phyloP scores from a whole-genome alignment of 768 basidiomycete genomes.

The Rhodosporidiobolus odoratus region DNA sequence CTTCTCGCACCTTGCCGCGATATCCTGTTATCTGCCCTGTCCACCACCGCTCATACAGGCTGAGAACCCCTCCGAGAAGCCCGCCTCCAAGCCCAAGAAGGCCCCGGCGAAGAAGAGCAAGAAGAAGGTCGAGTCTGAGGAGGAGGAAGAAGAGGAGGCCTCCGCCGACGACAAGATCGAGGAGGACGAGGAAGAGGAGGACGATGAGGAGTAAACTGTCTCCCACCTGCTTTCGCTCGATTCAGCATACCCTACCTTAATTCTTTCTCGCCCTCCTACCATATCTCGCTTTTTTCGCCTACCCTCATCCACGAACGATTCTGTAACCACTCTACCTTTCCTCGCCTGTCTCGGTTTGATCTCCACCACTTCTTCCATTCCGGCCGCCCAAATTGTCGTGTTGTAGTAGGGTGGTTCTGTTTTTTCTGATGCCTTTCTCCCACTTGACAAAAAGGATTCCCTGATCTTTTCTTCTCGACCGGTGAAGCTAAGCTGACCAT shows the following conservation, averaged over 20 bases:
- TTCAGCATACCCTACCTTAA: neutral
- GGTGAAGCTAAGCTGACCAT: too few species aligned
- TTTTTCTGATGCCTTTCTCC: too few species aligned
- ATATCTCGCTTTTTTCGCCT: neutral
- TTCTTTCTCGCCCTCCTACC: neutral
- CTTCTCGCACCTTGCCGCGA: neutral
- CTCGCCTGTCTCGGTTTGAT: neutral
- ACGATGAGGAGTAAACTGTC: neutral
- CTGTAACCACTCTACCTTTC: neutral
- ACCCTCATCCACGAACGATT: neutral
- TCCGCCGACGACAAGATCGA: neutral
- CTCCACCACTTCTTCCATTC: too few species aligned
- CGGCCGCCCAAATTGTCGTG: too few species aligned
- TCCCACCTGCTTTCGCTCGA: neutral
- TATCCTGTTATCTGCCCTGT: too few species aligned
- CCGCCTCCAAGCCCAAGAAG: constrained; percentile 16
- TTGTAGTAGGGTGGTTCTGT: too few species aligned
- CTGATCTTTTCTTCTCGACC: too few species aligned
- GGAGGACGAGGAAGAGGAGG: neutral
- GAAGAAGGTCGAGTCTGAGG: constrained; percentile 2
- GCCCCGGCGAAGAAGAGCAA: constrained; percentile 14
- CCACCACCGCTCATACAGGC: neutral
- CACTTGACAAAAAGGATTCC: too few species aligned
- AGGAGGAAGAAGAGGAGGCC: constrained; percentile 1
- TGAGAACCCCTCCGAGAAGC: constrained; percentile 8